Conservation (phyloP, 192 early-diverging fungal genomes). For the Linnemannia elongata region DNA sequence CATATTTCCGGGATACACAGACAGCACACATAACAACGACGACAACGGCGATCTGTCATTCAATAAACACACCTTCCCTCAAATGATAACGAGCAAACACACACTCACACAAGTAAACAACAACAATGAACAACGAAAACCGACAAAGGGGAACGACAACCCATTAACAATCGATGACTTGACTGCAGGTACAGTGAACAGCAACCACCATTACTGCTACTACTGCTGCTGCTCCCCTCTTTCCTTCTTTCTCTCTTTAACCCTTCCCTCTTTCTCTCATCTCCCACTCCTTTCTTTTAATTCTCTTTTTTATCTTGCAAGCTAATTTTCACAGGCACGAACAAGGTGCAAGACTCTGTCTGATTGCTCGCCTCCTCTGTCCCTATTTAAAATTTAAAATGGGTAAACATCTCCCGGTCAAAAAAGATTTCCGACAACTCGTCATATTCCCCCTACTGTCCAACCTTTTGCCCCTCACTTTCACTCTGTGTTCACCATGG, state of each 20-base stretch:
- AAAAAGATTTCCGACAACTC: not conserved
- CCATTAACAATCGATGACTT: not conserved
- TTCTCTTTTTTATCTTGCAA: not conserved
- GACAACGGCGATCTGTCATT: not conserved
- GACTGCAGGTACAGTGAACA: not conserved
- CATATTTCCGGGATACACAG: not conserved
- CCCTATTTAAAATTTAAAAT: not conserved
- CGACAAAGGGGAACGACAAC: no score
- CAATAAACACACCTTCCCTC: not conserved
- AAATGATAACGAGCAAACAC: not conserved
- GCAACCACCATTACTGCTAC: not conserved
- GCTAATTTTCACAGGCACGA: not conserved
- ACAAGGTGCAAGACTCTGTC: conserved; percentile 1
- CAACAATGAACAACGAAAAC: not conserved
- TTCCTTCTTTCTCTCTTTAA: not conserved
- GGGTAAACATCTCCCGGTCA: conserved; percentile 4
- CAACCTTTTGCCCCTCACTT: not conserved
- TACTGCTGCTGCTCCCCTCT: not conserved
- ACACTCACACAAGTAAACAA: not conserved
- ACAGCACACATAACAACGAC: no score
- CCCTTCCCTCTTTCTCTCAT: not conserved
- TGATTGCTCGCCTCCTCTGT: not conserved
- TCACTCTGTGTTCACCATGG: not conserved
- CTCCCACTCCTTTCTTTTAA: not conserved
- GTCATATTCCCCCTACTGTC: not conserved